Base-by-base conservation (phyloP, 768 basidiomycete genomes). In the Trametes punicea region DNA sequence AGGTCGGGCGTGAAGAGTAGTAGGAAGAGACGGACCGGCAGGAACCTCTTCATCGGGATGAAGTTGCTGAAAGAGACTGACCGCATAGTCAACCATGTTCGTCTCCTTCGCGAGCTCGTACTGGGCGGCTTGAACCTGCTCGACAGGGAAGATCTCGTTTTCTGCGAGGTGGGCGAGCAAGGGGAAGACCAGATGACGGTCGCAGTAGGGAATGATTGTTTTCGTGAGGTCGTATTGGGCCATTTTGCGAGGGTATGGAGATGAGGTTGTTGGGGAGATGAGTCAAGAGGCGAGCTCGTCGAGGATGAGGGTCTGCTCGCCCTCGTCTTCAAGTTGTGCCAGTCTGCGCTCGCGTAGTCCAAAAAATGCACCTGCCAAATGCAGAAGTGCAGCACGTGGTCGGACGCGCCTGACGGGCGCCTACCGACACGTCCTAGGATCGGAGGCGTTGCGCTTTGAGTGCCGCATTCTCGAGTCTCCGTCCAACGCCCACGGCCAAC, bases 31-130 rank as follows among this genome's bases (percentile, higher is more conserved):
- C 78, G 46, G 64, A 91, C 90, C 90, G 69, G 76, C 69, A 13
- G 90, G 88, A 20, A 85, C 73, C 63, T 84, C 77, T 48, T 89
- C 72, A 46, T 85, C 85, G 0, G 90, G 87, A 62, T 93, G 75
- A 46, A 93, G 73, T 74, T 91, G 84, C 64, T 87, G 74, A 65
- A 92, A 93, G 64, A 98, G 74, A 61, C 79, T 81, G 57, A 87
- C 82, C 23, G 91, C 87, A 66, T 96, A 99, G 71, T 96, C 95
- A 56, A 96, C 87, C 95, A 98, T 98, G 72, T 99, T 98, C 42
- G 97, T 99, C 59, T 87, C 91, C 69, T 93, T 96, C 52, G 93
- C 91, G 51, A 98, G 86, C 67, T 98, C 94, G 88, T 97, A 96
- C 75, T 98, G 96, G 33, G 97, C 96, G 36, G 84, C 75, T 55